These are phyloP conservation scores for Lentinula aciculospora DNA, from an alignment of 768 basidiomycete species.

Conservation along the genomic window DNA sequence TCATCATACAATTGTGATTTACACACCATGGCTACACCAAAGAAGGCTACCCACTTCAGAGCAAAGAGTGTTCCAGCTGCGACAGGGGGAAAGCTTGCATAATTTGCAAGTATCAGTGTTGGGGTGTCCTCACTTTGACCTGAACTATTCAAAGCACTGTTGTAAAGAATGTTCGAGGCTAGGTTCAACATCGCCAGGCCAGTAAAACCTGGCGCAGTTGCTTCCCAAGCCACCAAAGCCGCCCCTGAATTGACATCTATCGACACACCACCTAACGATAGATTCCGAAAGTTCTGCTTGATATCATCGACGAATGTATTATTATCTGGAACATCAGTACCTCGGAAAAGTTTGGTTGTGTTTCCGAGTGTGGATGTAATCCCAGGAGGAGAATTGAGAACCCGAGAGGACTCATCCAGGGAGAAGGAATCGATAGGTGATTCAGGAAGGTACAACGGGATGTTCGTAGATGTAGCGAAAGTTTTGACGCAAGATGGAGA, in stretches of 20 bases:
- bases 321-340: conserved; percentile 46
- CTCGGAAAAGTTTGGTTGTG: conserved; percentile 26
- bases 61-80: conserved; percentile 51
- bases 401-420: conserved; percentile 23
- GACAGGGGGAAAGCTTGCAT: conserved; percentile 52
- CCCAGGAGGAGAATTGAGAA: conserved; percentile 51
- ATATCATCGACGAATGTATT: conserved; percentile 54
- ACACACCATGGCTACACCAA: conserved; percentile 64
- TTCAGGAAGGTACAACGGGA: conserved; percentile 51
- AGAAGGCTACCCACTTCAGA: conserved; percentile 73
- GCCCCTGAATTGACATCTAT: conserved; percentile 43
- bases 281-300: conserved; percentile 41
- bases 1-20: neutral
- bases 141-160: conserved; percentile 51
- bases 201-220: conserved; percentile 48
- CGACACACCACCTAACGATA: conserved; percentile 67
- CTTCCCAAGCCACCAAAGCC: conserved; percentile 69
- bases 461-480: conserved; percentile 27
- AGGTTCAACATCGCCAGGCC: conserved; percentile 64
- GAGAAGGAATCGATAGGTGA: conserved; percentile 32
- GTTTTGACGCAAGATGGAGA: conserved; percentile 42
- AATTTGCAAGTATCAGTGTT: conserved; percentile 53
- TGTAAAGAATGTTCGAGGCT: conserved; percentile 61
- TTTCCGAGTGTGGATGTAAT: conserved; percentile 41
- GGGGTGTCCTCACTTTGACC: conserved; percentile 30